These are phyloP conservation scores for Suillus weaverae DNA, from an alignment of 768 basidiomycete genomes.

Conservation along the genomic window DNA sequence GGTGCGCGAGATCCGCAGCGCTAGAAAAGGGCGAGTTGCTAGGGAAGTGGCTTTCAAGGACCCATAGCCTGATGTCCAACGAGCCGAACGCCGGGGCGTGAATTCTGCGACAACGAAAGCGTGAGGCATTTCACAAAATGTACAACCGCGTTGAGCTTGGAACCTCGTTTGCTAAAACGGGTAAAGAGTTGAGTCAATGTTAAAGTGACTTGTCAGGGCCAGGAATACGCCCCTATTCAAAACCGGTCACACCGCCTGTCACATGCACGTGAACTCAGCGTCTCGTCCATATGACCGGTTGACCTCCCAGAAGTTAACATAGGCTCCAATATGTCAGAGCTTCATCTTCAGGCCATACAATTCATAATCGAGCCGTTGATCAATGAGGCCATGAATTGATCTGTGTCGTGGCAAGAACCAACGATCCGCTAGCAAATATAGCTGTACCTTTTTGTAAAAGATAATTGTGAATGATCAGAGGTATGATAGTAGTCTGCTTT, in stretches of 20 bases:
- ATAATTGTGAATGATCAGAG: too few relatives aligned
- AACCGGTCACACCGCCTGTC: background rate
- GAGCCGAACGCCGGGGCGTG: background rate
- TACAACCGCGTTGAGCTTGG: too few relatives aligned
- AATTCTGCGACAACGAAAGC: slow-evolving; percentile 2
- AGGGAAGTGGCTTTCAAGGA: background rate
- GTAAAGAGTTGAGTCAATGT: too few relatives aligned
- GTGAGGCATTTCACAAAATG: too few relatives aligned
- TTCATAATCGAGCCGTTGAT: background rate
- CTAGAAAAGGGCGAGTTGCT: background rate
- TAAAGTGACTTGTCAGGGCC: too few relatives aligned
- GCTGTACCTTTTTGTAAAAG: too few relatives aligned
- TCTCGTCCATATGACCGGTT: background rate
- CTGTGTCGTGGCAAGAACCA: background rate
- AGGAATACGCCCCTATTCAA: background rate
- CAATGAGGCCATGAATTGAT: background rate
- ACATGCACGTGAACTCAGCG: background rate
- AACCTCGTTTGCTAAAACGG: too few relatives aligned
- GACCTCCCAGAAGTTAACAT: background rate
- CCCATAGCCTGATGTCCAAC: slow-evolving; percentile 2
- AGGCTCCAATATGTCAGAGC: background rate
- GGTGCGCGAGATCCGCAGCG: background rate
- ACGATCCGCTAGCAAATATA: background rate
- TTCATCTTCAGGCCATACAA: background rate
- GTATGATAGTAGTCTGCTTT: too few relatives aligned